These are phyloP conservation scores for Phyllosticta paracitricarpa DNA, from an alignment of 2,329 filamentous ascomycete genomes.

Conservation along the genomic window DNA sequence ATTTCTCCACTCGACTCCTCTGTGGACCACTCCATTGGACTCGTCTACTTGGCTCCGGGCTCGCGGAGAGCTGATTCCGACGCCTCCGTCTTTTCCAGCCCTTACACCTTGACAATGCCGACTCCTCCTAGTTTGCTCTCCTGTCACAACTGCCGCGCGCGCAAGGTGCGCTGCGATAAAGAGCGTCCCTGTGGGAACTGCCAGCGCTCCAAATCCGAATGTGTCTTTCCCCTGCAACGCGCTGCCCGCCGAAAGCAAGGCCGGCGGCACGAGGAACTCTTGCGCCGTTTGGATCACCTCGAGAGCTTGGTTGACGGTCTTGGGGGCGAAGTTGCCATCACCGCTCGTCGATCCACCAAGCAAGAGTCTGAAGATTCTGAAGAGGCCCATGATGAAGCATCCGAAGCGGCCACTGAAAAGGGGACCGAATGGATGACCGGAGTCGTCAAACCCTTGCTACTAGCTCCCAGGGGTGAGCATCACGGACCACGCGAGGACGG, in stretches of 20 bases:
- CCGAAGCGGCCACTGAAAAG: not conserved
- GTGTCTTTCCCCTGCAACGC: slow-evolving; percentile 6
- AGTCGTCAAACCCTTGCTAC: not conserved
- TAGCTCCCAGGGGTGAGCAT: not conserved
- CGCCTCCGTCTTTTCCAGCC: not conserved
- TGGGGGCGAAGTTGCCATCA: slow-evolving; percentile 9
- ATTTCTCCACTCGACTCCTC: not conserved
- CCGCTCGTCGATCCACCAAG: not conserved
- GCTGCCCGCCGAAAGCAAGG: slow-evolving; percentile 7
- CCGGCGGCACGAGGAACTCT: slow-evolving; percentile 9
- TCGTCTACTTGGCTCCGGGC: not conserved
- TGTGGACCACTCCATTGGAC: not conserved
- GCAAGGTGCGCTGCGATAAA: slow-evolving; percentile 9
- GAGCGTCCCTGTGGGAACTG: slow-evolving; percentile 1
- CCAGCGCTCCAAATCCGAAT: slow-evolving; percentile 4
- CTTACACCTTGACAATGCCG: not conserved
- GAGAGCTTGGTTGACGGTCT: slow-evolving; percentile 8
- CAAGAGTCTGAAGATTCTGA: not conserved
- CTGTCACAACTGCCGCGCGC: not conserved
- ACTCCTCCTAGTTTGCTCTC: not conserved
- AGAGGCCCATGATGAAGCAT: not conserved
- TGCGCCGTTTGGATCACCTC: slow-evolving; percentile 8
- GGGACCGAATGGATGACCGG: not conserved
- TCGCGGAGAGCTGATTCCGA: not conserved
- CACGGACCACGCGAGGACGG: slow-evolving; percentile 2